A percentile compares a stretch with the other conserved stretches of the same genome.
phyloP scores from a whole-genome alignment of 2,329 filamentous ascomycete genomes.

The Dothistroma septosporum region DNA sequence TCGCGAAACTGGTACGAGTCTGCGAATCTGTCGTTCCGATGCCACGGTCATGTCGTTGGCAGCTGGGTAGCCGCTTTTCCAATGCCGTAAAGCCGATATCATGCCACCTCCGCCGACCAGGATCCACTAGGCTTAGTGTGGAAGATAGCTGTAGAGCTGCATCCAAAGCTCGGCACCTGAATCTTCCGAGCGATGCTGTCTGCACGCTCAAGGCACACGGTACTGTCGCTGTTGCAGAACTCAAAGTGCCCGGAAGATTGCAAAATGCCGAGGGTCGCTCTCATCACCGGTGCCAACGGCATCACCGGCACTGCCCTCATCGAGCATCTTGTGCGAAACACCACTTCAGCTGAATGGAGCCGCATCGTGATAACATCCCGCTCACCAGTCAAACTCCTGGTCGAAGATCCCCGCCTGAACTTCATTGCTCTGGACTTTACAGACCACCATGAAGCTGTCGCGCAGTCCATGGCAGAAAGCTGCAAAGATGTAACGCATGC shows the following conservation, averaged over 20 bases:
- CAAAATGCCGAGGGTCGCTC: slow-evolving; percentile 37
- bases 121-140: too few relatives aligned
- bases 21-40: not conserved
- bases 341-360: slow-evolving; percentile 43
- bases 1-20: too few relatives aligned
- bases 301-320: slow-evolving; percentile 52
- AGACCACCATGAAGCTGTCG: slow-evolving; percentile 36
- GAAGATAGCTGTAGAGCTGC: too few relatives aligned
- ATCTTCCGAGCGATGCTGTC: too few relatives aligned
- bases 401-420: slow-evolving; percentile 24
- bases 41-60: not conserved
- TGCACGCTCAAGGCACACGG: not conserved
- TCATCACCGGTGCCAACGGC: slow-evolving; percentile 54
- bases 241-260: not conserved
- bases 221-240: not conserved
- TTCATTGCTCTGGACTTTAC: slow-evolving; percentile 39
- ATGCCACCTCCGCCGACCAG: too few relatives aligned
- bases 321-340: slow-evolving; percentile 44
- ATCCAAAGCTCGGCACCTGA: too few relatives aligned
- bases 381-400: slow-evolving; percentile 33
- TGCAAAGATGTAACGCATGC: slow-evolving; percentile 42
- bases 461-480: slow-evolving; percentile 34
- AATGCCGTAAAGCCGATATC: too few relatives aligned
- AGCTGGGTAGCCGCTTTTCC: too few relatives aligned
- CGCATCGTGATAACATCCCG: slow-evolving; percentile 50